phyloP scores from a whole-genome alignment of 805 yeast genomes.

The Lachancea nothofagi region DNA sequence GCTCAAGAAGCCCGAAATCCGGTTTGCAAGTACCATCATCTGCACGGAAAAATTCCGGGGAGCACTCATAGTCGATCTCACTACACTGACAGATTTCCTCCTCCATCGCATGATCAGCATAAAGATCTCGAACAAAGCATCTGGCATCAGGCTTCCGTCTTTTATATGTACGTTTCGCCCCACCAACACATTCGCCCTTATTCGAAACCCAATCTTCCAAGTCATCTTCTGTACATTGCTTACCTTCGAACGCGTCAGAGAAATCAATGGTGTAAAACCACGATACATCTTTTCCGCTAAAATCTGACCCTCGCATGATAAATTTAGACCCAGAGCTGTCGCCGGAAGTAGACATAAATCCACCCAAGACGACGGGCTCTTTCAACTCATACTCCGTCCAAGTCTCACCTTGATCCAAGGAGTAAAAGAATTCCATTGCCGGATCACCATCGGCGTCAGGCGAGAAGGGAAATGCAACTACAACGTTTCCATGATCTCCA shows the following conservation, averaged over 20 bases:
- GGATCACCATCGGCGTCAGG: slow-evolving; percentile 33
- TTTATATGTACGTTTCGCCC: slow-evolving; percentile 55
- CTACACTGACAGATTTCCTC: slow-evolving; percentile 62
- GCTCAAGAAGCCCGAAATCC: slow-evolving; percentile 20
- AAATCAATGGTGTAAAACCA: slow-evolving; percentile 44
- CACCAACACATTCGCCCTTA: slow-evolving; percentile 51
- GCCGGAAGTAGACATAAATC: slow-evolving; percentile 46
- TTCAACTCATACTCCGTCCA: slow-evolving; percentile 55
- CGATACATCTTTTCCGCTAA: slow-evolving; percentile 11
- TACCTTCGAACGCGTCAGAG: slow-evolving; percentile 44
- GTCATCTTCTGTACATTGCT: slow-evolving; percentile 44
- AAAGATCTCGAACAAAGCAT: slow-evolving; percentile 43
- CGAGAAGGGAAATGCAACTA: slow-evolving; percentile 51
- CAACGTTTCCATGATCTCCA: slow-evolving; percentile 76
- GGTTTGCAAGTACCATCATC: slow-evolving; percentile 45
- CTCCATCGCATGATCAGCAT: slow-evolving; percentile 34
- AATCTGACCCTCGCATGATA: slow-evolving; percentile 41
- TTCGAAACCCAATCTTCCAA: slow-evolving; percentile 53
- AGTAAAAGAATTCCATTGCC: slow-evolving; percentile 41
- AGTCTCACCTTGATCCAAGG: slow-evolving; percentile 67
- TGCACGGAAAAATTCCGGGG: slow-evolving; percentile 41
- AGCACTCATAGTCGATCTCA: slow-evolving; percentile 66
- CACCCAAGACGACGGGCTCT: slow-evolving; percentile 36
- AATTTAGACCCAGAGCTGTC: slow-evolving; percentile 68
- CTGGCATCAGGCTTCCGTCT: slow-evolving; percentile 61